Base-by-base conservation (phyloP, 2,329 filamentous ascomycete genomes). In the Hypoxylon sp. region DNA sequence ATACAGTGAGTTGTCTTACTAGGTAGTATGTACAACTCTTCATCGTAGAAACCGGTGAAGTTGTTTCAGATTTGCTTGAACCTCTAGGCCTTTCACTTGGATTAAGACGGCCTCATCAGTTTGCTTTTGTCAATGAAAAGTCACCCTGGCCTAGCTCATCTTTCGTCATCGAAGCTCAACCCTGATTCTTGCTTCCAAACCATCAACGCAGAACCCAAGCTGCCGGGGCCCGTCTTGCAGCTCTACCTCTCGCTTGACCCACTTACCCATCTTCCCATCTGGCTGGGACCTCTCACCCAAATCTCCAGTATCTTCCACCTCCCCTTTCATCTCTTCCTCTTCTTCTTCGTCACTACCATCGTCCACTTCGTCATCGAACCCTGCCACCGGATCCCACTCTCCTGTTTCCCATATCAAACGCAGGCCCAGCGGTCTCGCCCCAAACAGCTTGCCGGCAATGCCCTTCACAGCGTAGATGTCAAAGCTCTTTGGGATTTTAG, bases 371-470 rank as follows among this genome's bases (percentile, higher is more conserved):
- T 87, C 85, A 68, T 89, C 85, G 72, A 89, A 87, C 67, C 87
- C 85, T 7, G 86, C 86, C 0, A 93, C 89, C 0, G 93, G 93
- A 78, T 97, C 93, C 89, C 91, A 93, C 79, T 98, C 94, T 19
- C 93, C 93, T 7, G 94, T 97, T 81, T 97, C 93, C 91, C 93
- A 97, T 0, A 96, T 82, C 52, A 98, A 79, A 43, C 84, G 85
- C 66, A 95, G 81, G 45, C 81, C 80, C 68, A 93, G 83, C 0
- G 93, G 91, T 50, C 84, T 80, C 10, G 92, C 72, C 0, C 80
- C 83, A 74, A 97, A 93, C n/a, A 91, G 78, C 70, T 87, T 90
- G 0, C 90, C 91, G 0, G 93, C 90, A 7, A 97, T 84, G 0
- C 93, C 92, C 76, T 96, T 92, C 14, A 97, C 87, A 2, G 89